Percentiles rank a stretch among this genome's conserved stretches.
These are phyloP conservation scores for Citrus maxima DNA, from an alignment of 345 rosid species.

Conservation along the genomic window DNA sequence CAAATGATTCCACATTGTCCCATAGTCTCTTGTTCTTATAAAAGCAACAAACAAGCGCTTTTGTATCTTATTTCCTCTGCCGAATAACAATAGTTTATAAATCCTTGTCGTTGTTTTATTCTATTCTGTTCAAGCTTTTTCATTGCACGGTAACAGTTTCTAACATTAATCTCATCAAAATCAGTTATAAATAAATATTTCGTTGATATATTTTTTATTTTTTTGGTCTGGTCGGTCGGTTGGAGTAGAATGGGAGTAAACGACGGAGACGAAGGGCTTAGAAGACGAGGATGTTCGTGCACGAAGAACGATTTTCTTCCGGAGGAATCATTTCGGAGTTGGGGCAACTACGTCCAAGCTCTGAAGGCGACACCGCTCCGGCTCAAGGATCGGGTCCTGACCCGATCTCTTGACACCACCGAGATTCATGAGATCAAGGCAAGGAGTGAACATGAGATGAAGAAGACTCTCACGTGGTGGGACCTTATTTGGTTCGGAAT, in stretches of 20 bases:
- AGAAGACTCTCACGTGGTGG: conserved; percentile 87
- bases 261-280: conserved; percentile 31
- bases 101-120: not conserved
- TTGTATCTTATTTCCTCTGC: not conserved
- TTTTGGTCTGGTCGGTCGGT: no score
- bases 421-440: conserved; percentile 83
- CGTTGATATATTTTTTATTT: not conserved
- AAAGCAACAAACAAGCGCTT: not conserved
- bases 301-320: conserved; percentile 74
- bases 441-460: conserved; percentile 81
- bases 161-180: not conserved
- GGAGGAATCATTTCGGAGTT: conserved; percentile 73
- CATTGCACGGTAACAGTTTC: no score
- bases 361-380: conserved; percentile 58
- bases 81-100: not conserved
- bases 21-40: not conserved
- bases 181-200: not conserved
- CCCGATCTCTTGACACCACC: conserved; percentile 64
- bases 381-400: conserved; percentile 50
- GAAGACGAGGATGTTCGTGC: conserved; percentile 72
- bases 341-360: conserved; percentile 56
- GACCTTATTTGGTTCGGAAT: conserved; percentile 95
- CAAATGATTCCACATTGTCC: not conserved
- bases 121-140: no score
- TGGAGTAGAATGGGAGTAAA: not conserved